phyloP scores from a whole-genome alignment of 306 rosid species.

The Notholithocarpus densiflorus region DNA sequence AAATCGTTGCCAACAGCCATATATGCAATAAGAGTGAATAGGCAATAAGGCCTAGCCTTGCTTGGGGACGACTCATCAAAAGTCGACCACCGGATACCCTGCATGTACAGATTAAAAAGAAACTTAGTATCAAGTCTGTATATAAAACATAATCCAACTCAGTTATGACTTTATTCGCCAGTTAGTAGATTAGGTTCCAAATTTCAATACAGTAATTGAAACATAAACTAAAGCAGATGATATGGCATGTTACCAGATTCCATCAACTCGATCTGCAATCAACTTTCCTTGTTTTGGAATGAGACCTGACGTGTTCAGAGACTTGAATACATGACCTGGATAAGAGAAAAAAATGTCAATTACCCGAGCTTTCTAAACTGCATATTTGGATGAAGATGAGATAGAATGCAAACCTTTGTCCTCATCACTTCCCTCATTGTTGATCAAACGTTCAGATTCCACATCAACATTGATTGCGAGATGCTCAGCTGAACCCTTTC shows the following conservation, averaged over 20 bases:
- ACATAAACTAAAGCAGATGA: neutral
- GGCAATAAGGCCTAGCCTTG: conserved; percentile 79
- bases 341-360: conserved; percentile 17
- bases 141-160: too few relatives aligned
- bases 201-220: too few relatives aligned
- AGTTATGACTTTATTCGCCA: too few relatives aligned
- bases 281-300: conserved; percentile 86
- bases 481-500: conserved; percentile 88
- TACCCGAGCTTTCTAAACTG: neutral
- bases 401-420: conserved; percentile 67
- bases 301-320: conserved; percentile 86
- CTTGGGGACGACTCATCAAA: conserved; percentile 87
- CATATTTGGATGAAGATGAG: conserved; percentile 9
- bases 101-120: conserved; percentile 32
- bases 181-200: too few relatives aligned
- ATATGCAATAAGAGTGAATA: conserved; percentile 75
- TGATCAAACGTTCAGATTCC: conserved; percentile 68
- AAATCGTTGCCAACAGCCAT: conserved; percentile 79
- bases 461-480: conserved; percentile 63
- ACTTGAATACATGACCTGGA: conserved; percentile 86
- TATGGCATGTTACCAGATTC: conserved; percentile 69
- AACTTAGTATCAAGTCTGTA: neutral
- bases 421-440: conserved; percentile 50
- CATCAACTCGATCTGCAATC: conserved; percentile 91
- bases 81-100: conserved; percentile 91